A percentile compares a stretch with the other conserved stretches of the same genome.
Evolutionary conservation across 768 basidiomycete genomes (phyloP).

Genomic region (Aureoboletus auriporus): DNA sequence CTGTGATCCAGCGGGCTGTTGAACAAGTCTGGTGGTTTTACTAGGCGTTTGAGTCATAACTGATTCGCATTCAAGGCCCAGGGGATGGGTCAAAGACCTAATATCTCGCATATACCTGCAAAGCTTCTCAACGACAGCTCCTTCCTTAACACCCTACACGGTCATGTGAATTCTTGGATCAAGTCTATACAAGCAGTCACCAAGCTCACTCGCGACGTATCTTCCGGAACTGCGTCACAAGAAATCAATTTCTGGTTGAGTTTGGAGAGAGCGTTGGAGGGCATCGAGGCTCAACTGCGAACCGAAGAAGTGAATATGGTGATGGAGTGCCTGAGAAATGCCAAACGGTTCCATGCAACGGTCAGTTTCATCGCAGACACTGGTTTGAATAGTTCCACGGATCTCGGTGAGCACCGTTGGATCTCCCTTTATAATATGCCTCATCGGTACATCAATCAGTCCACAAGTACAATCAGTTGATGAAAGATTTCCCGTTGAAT

Average conservation of each 20-base stretch:
- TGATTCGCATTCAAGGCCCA: slow-evolving; percentile 35
- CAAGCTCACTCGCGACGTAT: slow-evolving; percentile 90
- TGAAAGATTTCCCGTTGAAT: slow-evolving; percentile 99
- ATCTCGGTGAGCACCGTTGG: slow-evolving; percentile 54
- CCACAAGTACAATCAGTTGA: slow-evolving; percentile 96
- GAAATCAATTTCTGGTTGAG: slow-evolving; percentile 99
- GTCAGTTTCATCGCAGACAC: slow-evolving; percentile 98
- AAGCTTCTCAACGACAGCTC: slow-evolving; percentile 80
- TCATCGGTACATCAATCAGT: slow-evolving; percentile 44
- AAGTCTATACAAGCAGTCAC: slow-evolving; percentile 97
- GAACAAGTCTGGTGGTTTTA: slow-evolving; percentile 47
- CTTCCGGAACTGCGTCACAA: slow-evolving; percentile 93
- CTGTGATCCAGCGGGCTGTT: slow-evolving; percentile 82
- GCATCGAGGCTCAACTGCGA: slow-evolving; percentile 85
- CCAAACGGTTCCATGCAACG: slow-evolving; percentile 95
- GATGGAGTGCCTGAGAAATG: slow-evolving; percentile 91
- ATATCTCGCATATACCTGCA: slow-evolving; percentile 67
- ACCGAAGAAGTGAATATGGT: slow-evolving; percentile 92
- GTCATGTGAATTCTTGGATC: slow-evolving; percentile 96
- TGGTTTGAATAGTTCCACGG: slow-evolving; percentile 90
- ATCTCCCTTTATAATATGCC: background rate
- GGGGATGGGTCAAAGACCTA: slow-evolving; percentile 57
- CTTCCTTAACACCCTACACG: slow-evolving; percentile 91
- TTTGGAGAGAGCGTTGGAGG: slow-evolving; percentile 89
- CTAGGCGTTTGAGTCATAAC: slow-evolving; percentile 27